Conservation (phyloP, 176 grass and related monocot species). For the Triticum monococcum region DNA sequence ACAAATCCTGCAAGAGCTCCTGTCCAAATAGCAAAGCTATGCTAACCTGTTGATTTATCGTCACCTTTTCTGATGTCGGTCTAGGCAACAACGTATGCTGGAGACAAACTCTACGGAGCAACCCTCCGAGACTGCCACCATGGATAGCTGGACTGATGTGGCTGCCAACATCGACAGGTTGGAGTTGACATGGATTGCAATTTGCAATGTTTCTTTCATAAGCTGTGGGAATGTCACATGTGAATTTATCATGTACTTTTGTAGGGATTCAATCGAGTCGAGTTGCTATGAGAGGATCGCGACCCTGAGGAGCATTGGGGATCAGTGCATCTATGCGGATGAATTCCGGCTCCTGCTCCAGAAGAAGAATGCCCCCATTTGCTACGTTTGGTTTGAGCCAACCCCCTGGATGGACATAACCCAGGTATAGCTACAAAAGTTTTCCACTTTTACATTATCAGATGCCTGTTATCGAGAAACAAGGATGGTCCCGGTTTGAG, state of each 20-base stretch:
- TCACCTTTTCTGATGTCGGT: neutral
- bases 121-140: neutral
- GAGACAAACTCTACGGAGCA: neutral
- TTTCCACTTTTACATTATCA: neutral
- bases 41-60: neutral
- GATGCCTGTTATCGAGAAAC: neutral
- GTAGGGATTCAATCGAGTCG: neutral
- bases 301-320: neutral
- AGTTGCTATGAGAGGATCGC: neutral
- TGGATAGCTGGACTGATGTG: neutral
- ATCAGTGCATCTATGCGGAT: neutral
- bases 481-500: neutral
- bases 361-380: neutral
- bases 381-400: neutral
- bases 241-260: neutral
- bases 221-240: neutral
- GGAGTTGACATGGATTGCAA: neutral
- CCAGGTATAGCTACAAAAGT: neutral
- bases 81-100: neutral
- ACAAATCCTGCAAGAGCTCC: neutral
- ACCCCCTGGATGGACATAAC: neutral
- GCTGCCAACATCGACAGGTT: neutral
- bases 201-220: neutral
- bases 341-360: neutral
- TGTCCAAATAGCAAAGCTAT: neutral